Evolutionary conservation across 2,329 filamentous ascomycete genomes (phyloP), one percentile per base, ranked within the genome.

Genomic region (Hypoxylon sp.): DNA sequence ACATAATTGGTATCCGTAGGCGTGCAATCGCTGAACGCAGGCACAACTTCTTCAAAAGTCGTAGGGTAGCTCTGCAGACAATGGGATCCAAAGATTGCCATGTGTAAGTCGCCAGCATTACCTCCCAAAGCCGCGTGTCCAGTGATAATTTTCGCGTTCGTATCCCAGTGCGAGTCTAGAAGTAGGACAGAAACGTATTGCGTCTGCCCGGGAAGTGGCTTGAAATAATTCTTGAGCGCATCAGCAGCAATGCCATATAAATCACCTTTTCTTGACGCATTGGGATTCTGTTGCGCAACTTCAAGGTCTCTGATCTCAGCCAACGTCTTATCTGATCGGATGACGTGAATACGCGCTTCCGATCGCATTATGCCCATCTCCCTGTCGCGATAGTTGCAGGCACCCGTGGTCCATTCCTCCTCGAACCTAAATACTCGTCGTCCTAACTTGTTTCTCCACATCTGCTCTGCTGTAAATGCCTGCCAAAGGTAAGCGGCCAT

Each of bases 401-500:
- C 92, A 6, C 94, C 94, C 2, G 89, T 89, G 67, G 92, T 92
- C 96, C 96, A 98, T 77, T 97, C 93, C 79, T 99, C 96, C 74
- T 98, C 96, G 69, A 97, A 94, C 46, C 94, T 87, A 79, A 98
- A 98, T 58, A 89, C 90, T 63, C 95, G 89, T 64, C 95, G 88
- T 9, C 94, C 94, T 72, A 98, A 89, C 67, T 91, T 92, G 77
- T 97, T 92, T 69, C 93, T 90, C 78, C 89, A 91, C 95, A 98
- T 98, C 78, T 98, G 94, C 79, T 99, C 96, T 5, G 93, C 93
- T 0, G 95, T 98, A 75, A 97, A 98, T 6, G 94, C 93, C 78
- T 99, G 96, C 94, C 96, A 98, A 13, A 98, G 84, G 77, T 98
- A 98, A 23, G 93, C 95, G 17, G 94, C 91, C 92, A 97, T 98